phyloP scores from a whole-genome alignment of 2,329 filamentous ascomycete species.

The Lecanosticta acicola region DNA sequence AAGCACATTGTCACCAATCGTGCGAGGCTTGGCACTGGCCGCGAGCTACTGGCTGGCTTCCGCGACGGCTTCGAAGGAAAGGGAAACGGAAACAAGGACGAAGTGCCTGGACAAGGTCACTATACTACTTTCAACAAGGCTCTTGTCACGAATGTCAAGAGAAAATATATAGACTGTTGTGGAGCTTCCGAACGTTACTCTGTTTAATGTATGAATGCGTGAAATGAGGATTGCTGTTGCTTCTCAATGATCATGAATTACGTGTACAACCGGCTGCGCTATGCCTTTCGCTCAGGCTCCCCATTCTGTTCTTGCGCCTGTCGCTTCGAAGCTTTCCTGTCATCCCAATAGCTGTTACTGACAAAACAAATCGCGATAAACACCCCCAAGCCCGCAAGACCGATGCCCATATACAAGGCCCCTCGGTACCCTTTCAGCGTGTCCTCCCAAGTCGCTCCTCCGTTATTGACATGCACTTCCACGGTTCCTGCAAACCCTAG shows the following conservation, averaged over 20 bases:
- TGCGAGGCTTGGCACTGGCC: too few species aligned
- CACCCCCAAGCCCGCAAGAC: constrained; percentile 27
- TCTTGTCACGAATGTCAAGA: too few species aligned
- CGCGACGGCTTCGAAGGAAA: constrained; percentile 9
- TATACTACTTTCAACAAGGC: not conserved
- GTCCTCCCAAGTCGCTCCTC: constrained; percentile 32
- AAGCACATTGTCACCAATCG: too few species aligned
- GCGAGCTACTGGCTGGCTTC: too few species aligned
- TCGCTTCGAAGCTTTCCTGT: constrained; percentile 5
- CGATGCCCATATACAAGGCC: constrained; percentile 39
- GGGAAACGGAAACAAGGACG: not conserved
- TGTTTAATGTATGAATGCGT: too few species aligned
- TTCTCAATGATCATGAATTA: not conserved
- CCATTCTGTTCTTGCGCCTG: not conserved
- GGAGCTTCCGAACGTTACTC: not conserved
- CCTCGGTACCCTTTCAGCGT: constrained; percentile 37
- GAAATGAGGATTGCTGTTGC: too few species aligned
- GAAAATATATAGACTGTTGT: not conserved
- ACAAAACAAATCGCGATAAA: constrained; percentile 26
- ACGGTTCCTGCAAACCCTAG: constrained; percentile 62
- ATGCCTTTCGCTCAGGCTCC: not conserved
- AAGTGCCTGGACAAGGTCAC: not conserved
- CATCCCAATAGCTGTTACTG: constrained; percentile 19
- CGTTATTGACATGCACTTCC: constrained; percentile 45
- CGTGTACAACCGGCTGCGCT: not conserved